Evolutionary conservation across 2,329 filamentous ascomycete genomes (phyloP).

Genomic region (Rhynchosporium secalis): DNA sequence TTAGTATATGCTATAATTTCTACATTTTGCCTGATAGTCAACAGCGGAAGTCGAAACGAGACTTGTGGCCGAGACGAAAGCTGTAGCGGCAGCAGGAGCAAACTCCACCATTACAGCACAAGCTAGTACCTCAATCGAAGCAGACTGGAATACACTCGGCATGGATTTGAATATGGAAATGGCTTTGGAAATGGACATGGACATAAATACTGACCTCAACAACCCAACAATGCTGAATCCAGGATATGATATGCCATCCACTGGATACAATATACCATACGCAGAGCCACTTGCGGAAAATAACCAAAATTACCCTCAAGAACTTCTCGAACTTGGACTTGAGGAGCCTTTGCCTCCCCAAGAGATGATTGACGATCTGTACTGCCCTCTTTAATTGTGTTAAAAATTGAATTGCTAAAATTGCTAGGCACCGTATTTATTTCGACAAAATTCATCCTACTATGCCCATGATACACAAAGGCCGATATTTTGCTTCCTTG

Average conservation of each 20-base stretch:
- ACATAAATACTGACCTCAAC: conserved; percentile 32
- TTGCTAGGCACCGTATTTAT: conserved; percentile 65
- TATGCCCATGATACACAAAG: conserved; percentile 75
- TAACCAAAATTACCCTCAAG: conserved; percentile 47
- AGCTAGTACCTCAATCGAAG: conserved; percentile 14
- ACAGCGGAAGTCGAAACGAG: conserved; percentile 80
- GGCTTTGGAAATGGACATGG: conserved; percentile 30
- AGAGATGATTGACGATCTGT: conserved; percentile 83
- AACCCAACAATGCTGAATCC: conserved; percentile 25
- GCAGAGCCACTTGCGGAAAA: conserved; percentile 15
- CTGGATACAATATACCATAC: conserved; percentile 24
- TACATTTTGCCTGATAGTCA: conserved; percentile 47
- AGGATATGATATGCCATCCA: conserved; percentile 24
- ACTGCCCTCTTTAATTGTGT: conserved; percentile 38
- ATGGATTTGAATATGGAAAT: conserved; percentile 34
- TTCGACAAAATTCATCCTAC: conserved; percentile 74
- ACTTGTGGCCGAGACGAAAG: conserved; percentile 51
- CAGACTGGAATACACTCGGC: conserved; percentile 31
- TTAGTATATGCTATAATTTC: background rate
- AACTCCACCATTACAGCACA: conserved; percentile 5
- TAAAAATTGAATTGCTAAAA: conserved; percentile 19
- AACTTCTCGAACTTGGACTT: conserved; percentile 77
- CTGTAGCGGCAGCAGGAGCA: conserved; percentile 13
- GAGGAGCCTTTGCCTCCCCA: conserved; percentile 78
- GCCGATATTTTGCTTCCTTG: conserved; percentile 72